Evolutionary conservation across 2,329 filamentous ascomycete species (phyloP), one percentile per base, ranked within the genome.

Genomic region (Pseudogymnoascus sp.): DNA sequence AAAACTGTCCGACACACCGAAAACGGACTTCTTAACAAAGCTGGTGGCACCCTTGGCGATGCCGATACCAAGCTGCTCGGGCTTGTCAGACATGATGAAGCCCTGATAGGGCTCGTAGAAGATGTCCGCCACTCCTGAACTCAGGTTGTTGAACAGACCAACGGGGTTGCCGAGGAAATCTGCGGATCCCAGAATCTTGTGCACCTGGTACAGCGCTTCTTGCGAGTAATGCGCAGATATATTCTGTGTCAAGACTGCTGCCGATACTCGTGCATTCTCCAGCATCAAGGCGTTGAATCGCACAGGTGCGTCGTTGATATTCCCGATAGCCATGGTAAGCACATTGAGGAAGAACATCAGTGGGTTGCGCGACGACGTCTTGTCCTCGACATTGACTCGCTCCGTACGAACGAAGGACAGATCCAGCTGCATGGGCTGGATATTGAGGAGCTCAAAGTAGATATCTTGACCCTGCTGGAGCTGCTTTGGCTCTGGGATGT

Each of bases 51-150:
- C 94, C 75, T 97, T 97, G 36, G 94, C 95, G 65, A 99, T 96
- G 15, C 94, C 94, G 40, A 96, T 81, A 18, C 94, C 95, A 61
- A 99, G 87, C 67, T 99, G 93, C 74, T 97, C 93, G 1, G 94
- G 95, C 67, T 90, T 86, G 73, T 99, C 94, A 0, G 92, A 96
- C 81, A 96, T 90, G 73, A 99, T 95, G 58, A 99, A 84, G 21
- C 95, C 90, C 78, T 99, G 94, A 77, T 99, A 99, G 37, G 94
- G 94, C 74, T 99, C 95, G 79, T 99, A 99, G 78, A 99, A 99
- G 72, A 99, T 96, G 73, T 97, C 94, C 18, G 90, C 92, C 60
- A 99, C 90, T 69, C 95, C 94, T 52, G 94, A 99, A 69, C 91
- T 96, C 74, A 99, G 89, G 72, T 93, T 99, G 78, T 96, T 97